Evolutionary conservation across 352 stramenopile genomes (phyloP).

Genomic region (Peronospora belbahrii): DNA sequence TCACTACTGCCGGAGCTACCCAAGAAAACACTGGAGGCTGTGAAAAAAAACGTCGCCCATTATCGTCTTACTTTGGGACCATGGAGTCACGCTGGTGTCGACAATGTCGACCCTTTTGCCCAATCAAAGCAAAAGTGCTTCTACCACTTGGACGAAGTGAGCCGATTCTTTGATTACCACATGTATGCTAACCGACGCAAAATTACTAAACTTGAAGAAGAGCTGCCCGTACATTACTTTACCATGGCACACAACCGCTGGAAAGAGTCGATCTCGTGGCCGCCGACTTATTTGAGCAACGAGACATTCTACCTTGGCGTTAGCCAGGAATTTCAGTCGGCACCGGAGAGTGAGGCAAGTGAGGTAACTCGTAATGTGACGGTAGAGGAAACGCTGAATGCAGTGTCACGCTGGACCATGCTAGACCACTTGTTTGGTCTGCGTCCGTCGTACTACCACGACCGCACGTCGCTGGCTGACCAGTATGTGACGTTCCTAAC

Average conservation of each 20-base stretch:
- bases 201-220: slow-evolving; percentile 48
- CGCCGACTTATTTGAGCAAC: slow-evolving; percentile 46
- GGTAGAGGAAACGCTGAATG: slow-evolving; percentile 36
- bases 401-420: slow-evolving; percentile 66
- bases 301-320: slow-evolving; percentile 44
- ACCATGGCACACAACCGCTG: slow-evolving; percentile 69
- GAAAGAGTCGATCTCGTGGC: slow-evolving; percentile 59
- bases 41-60: slow-evolving; percentile 33
- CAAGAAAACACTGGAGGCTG: slow-evolving; percentile 21
- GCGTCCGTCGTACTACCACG: slow-evolving; percentile 72
- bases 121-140: slow-evolving; percentile 81
- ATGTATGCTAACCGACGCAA: slow-evolving; percentile 56
- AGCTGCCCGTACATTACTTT: slow-evolving; percentile 78
- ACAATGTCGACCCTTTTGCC: slow-evolving; percentile 75
- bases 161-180: slow-evolving; percentile 79
- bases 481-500: slow-evolving; percentile 63
- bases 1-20: slow-evolving; percentile 45
- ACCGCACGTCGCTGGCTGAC: slow-evolving; percentile 42
- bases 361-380: slow-evolving; percentile 33
- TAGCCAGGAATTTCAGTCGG: slow-evolving; percentile 40
- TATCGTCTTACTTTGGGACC: slow-evolving; percentile 71
- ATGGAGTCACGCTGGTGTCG: slow-evolving; percentile 76
- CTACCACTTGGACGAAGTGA: slow-evolving; percentile 77
- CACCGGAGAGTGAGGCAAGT: slow-evolving; percentile 30
- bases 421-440: slow-evolving; percentile 65